Conservation (phyloP, 1,139 yeast genomes). For the Debaryomyces fabryi region DNA sequence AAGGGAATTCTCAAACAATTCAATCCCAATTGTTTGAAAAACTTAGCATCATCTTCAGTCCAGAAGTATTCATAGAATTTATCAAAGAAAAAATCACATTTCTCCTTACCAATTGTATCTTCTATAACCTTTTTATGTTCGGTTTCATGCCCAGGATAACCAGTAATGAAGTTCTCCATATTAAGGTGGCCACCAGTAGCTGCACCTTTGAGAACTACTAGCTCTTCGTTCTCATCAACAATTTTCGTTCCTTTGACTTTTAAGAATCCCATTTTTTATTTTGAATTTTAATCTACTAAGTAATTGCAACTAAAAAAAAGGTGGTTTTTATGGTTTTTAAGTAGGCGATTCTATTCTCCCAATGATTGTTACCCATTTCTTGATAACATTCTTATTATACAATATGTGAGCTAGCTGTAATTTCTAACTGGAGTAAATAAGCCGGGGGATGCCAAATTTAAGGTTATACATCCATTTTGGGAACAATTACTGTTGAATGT, state of each 20-base stretch:
- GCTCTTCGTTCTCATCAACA: slow-evolving; percentile 35
- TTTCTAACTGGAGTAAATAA: not conserved
- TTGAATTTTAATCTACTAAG: not conserved
- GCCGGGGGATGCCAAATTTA: not conserved
- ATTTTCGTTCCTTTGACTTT: slow-evolving; percentile 38
- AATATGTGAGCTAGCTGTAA: not conserved
- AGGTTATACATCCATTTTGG: not conserved
- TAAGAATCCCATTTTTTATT: slow-evolving; percentile 7
- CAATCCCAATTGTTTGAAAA: slow-evolving; percentile 41
- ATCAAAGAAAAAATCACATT: slow-evolving; percentile 46
- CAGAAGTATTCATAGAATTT: slow-evolving; percentile 51
- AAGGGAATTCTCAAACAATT: slow-evolving; percentile 50
- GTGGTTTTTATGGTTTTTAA: not conserved
- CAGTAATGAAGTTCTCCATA: slow-evolving; percentile 55
- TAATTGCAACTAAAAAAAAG: not conserved
- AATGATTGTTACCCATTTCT: not conserved
- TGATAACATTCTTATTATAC: not conserved
- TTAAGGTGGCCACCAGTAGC: slow-evolving; percentile 51
- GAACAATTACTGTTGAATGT: not conserved
- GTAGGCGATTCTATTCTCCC: not conserved
- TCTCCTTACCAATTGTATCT: slow-evolving; percentile 41
- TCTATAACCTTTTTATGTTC: slow-evolving; percentile 43
- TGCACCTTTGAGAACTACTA: slow-evolving; percentile 40
- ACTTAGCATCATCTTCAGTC: slow-evolving; percentile 47
- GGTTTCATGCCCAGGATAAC: slow-evolving; percentile 52